These are phyloP conservation scores for Podospora conica DNA, from an alignment of 495 filamentous ascomycete genomes.

Conservation along the genomic window DNA sequence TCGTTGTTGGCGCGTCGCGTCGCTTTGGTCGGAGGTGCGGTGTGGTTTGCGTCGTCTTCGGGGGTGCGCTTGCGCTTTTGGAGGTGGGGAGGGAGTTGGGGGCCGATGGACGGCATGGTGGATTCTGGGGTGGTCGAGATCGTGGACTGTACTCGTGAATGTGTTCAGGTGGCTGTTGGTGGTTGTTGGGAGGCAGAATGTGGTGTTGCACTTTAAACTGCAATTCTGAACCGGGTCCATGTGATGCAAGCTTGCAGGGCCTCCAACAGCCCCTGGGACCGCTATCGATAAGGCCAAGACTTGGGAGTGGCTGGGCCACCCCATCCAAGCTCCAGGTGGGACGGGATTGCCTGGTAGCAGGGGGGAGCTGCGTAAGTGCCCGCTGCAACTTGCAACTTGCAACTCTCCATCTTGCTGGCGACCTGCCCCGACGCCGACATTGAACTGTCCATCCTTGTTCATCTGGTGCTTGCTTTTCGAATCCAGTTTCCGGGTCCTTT, in stretches of 20 bases:
- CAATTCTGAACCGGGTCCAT: neutral
- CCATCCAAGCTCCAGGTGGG: constrained; percentile 1
- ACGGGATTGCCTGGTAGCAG: too few species aligned
- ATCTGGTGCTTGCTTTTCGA: neutral
- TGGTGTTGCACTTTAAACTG: neutral
- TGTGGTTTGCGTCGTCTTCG: constrained; percentile 33
- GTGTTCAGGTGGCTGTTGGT: neutral
- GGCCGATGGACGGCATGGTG: constrained; percentile 46
- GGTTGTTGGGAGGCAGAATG: neutral
- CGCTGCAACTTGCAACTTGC: constrained; percentile 3
- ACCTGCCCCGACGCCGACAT: neutral
- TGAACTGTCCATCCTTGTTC: neutral
- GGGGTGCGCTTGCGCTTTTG: constrained; percentile 47
- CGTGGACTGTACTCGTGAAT: neutral
- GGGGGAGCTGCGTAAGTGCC: constrained; percentile 23
- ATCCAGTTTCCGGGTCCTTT: neutral
- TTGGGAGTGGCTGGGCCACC: constrained; percentile 9
- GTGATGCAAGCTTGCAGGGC: neutral
- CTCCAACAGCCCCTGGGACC: neutral
- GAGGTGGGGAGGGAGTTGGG: constrained; percentile 46
- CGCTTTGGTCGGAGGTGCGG: constrained; percentile 35
- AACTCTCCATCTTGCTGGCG: neutral
- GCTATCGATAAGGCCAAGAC: constrained; percentile 19
- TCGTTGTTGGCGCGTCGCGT: constrained; percentile 31
- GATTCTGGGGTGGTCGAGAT: neutral